Evolutionary conservation across 2,329 filamentous ascomycete genomes (phyloP).

Genomic region (Stagonosporopsis cucurbitacearum): DNA sequence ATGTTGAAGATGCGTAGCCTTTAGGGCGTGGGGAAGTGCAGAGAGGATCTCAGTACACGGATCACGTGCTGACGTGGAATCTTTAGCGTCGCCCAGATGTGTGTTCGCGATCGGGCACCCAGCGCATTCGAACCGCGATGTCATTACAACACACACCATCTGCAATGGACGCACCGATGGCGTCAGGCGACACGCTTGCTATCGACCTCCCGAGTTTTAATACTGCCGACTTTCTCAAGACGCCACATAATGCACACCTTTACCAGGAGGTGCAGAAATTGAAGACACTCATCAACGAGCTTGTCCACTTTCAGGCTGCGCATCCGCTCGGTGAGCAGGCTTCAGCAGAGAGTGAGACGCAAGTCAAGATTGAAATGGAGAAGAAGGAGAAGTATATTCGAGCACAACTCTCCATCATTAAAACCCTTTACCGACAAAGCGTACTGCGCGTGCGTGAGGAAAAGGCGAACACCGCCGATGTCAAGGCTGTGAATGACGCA

Average conservation of each 20-base stretch:
- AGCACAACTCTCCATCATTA: slow-evolving; percentile 64
- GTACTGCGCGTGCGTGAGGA: slow-evolving; percentile 83
- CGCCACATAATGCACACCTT: slow-evolving; percentile 39
- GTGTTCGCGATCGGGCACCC: neutral
- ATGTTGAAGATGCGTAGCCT: neutral
- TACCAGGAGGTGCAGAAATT: slow-evolving; percentile 43
- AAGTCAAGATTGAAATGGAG: slow-evolving; percentile 33
- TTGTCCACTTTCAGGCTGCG: slow-evolving; percentile 41
- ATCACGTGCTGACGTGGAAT: slow-evolving; percentile 2
- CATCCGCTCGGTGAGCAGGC: slow-evolving; percentile 33
- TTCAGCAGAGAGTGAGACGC: slow-evolving; percentile 31
- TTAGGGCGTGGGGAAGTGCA: no score
- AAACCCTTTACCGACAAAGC: slow-evolving; percentile 82
- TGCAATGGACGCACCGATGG: slow-evolving; percentile 20
- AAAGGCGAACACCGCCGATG: slow-evolving; percentile 84
- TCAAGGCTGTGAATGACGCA: slow-evolving; percentile 86
- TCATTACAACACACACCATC: slow-evolving; percentile 2
- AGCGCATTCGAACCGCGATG: neutral
- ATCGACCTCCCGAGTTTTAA: slow-evolving; percentile 31
- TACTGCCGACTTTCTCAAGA: slow-evolving; percentile 36
- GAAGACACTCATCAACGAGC: slow-evolving; percentile 39
- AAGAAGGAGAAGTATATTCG: slow-evolving; percentile 74
- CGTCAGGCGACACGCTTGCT: slow-evolving; percentile 16
- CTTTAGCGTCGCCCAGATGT: neutral
- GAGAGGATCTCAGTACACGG: no score